phyloP scores from a whole-genome alignment of 2,329 filamentous ascomycete genomes.

The Aureobasidium sp. region DNA sequence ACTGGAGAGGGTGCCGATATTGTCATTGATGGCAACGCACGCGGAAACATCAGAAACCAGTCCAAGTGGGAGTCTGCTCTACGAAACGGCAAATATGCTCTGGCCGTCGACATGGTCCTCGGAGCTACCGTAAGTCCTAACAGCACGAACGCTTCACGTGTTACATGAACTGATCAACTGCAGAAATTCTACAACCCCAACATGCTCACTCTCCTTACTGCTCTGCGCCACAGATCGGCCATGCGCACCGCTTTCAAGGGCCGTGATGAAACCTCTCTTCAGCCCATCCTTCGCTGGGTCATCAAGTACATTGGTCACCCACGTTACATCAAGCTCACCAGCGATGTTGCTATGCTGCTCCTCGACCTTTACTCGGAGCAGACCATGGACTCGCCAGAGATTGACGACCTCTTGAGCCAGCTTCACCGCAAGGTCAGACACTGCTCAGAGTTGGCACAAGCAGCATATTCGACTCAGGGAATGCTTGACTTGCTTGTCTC shows the following conservation, averaged over 20 bases:
- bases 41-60: conserved; percentile 56
- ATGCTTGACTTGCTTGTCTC: conserved; percentile 77
- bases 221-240: conserved; percentile 80
- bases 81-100: conserved; percentile 67
- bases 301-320: conserved; percentile 75
- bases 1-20: conserved; percentile 81
- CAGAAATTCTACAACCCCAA: conserved; percentile 28
- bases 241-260: conserved; percentile 71
- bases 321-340: conserved; percentile 69
- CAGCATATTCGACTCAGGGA: conserved; percentile 72
- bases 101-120: conserved; percentile 74
- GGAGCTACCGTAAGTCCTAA: conserved; percentile 22
- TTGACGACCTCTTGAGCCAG: conserved; percentile 62
- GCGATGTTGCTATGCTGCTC: conserved; percentile 74
- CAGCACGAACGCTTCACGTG: background rate
- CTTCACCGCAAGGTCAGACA: conserved; percentile 64
- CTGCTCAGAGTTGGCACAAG: conserved; percentile 76
- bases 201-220: conserved; percentile 69
- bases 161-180: background rate
- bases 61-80: conserved; percentile 74
- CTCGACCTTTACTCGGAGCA: conserved; percentile 83
- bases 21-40: conserved; percentile 70
- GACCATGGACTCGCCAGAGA: conserved; percentile 59
- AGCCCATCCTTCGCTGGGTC: conserved; percentile 79
- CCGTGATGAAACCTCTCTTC: conserved; percentile 72